These are phyloP conservation scores for Amorphotheca resinae DNA, from an alignment of 495 filamentous ascomycete species.

Conservation along the genomic window DNA sequence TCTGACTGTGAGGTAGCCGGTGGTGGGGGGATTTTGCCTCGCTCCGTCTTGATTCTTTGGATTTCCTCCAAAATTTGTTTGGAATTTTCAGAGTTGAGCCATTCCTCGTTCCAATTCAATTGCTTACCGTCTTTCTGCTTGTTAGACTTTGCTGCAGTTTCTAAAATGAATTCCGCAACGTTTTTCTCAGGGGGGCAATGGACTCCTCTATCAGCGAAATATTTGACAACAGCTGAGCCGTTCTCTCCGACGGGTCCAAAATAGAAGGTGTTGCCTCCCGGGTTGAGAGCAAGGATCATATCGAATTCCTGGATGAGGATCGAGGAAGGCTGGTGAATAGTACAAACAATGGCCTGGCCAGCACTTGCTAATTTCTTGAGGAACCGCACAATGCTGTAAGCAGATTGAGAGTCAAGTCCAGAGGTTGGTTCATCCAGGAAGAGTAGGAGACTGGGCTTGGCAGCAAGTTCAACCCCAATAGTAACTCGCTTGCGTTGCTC, in stretches of 20 bases:
- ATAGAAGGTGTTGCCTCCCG: conserved; percentile 61
- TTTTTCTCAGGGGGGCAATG: conserved; percentile 45
- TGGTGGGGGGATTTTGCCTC: conserved; percentile 33
- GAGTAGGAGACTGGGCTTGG: conserved; percentile 67
- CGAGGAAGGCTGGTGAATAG: conserved; percentile 63
- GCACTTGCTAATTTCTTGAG: conserved; percentile 68
- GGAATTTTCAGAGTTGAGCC: conserved; percentile 48
- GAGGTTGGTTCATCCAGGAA: conserved; percentile 77
- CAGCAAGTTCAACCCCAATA: conserved; percentile 85
- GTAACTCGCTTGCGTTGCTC: conserved; percentile 57
- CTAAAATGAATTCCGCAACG: conserved; percentile 75
- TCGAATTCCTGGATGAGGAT: conserved; percentile 67
- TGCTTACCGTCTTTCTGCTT: conserved; percentile 36
- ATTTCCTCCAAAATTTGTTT: conserved; percentile 45
- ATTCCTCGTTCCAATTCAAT: conserved; percentile 61
- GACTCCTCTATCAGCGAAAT: conserved; percentile 51
- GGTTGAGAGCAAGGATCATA: conserved; percentile 58
- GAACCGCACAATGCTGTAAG: conserved; percentile 72
- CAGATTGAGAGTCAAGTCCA: conserved; percentile 77
- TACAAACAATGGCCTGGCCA: conserved; percentile 68
- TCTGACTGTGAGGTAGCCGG: conserved; percentile 20
- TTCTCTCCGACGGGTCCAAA: conserved; percentile 59
- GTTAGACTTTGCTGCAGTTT: conserved; percentile 55
- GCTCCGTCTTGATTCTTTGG: conserved; percentile 39
- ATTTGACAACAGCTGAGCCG: conserved; percentile 48